phyloP scores from a whole-genome alignment of 1,284 basidiomycete genomes.

The Ustilago loliicola region DNA sequence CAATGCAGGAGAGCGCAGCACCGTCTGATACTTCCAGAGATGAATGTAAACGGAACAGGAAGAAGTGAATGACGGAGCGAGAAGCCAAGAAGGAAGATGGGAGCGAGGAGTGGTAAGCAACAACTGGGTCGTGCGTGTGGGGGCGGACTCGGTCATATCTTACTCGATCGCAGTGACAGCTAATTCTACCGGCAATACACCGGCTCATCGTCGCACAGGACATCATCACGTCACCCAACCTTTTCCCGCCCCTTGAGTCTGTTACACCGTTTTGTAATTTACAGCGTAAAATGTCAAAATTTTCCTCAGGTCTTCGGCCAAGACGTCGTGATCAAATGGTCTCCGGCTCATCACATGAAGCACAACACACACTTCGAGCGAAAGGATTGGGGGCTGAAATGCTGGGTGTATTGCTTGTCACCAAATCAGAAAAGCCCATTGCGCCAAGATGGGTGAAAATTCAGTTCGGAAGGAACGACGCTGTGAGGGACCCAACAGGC shows the following conservation, averaged over 20 bases:
- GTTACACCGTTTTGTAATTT: neutral
- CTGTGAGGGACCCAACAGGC: conserved; percentile 16
- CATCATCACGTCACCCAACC: neutral
- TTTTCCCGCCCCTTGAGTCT: neutral
- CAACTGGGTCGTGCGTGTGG: conserved; percentile 5
- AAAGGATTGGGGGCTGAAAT: neutral
- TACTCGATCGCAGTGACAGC: neutral
- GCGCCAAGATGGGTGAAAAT: conserved; percentile 33
- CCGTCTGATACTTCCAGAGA: too few relatives aligned
- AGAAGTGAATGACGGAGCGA: neutral
- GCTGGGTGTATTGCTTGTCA: conserved; percentile 1
- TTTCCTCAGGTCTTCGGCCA: neutral
- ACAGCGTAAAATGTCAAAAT: neutral
- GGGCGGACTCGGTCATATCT: neutral
- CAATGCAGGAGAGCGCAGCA: too few relatives aligned
- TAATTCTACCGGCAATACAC: neutral
- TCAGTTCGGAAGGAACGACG: neutral
- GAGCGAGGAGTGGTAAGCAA: neutral
- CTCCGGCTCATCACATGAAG: neutral
- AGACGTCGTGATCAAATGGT: neutral
- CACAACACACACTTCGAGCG: neutral
- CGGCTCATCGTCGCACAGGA: neutral
- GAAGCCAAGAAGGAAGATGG: neutral
- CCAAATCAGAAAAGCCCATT: conserved; percentile 7
- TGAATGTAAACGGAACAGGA: too few relatives aligned